Percentiles rank a stretch among this genome's conserved stretches.
phyloP scores from a whole-genome alignment of 2,329 filamentous ascomycete genomes.

The Cytospora piceicola region DNA sequence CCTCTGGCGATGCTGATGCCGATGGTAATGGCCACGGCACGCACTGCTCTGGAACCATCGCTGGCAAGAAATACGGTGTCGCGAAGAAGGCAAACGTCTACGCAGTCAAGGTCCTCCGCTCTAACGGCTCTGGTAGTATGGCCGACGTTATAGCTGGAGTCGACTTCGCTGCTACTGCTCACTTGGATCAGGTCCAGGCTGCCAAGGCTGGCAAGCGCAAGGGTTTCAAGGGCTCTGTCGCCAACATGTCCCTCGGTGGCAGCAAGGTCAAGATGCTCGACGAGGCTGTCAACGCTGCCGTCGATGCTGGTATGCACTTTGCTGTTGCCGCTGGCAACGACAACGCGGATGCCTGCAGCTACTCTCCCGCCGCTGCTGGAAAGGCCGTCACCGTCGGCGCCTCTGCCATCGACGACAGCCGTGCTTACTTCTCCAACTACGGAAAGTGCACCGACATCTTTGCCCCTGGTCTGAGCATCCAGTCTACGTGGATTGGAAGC shows the following conservation, averaged over 20 bases:
- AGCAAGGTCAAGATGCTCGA: conserved; percentile 95
- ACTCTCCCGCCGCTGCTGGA: conserved; percentile 90
- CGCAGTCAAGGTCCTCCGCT: conserved; percentile 97
- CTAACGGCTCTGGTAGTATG: conserved; percentile 98
- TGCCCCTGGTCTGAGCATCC: conserved; percentile 93
- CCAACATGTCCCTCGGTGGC: conserved; percentile 99
- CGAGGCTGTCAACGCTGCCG: conserved; percentile 89
- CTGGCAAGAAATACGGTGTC: conserved; percentile 98
- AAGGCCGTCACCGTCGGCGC: conserved; percentile 96
- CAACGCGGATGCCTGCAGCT: conserved; percentile 98
- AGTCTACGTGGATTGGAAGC: conserved; percentile 98
- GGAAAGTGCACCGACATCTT: conserved; percentile 99
- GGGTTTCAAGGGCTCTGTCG: conserved; percentile 98
- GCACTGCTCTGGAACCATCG: conserved; percentile 98
- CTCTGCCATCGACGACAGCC: conserved; percentile 89
- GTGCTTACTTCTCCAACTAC: conserved; percentile 99
- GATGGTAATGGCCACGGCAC: conserved; percentile 99
- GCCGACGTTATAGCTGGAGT: conserved; percentile 98
- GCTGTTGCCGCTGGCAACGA: conserved; percentile 98
- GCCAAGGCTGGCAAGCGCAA: conserved; percentile 89
- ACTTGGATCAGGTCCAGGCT: conserved; percentile 73
- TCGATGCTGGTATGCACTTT: conserved; percentile 91
- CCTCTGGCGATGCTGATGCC: conserved; percentile 77
- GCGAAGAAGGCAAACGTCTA: conserved; percentile 98
- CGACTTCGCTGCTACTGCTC: conserved; percentile 85